Evolutionary conservation across 768 basidiomycete genomes (phyloP).

Genomic region (Suillus tomentosus): DNA sequence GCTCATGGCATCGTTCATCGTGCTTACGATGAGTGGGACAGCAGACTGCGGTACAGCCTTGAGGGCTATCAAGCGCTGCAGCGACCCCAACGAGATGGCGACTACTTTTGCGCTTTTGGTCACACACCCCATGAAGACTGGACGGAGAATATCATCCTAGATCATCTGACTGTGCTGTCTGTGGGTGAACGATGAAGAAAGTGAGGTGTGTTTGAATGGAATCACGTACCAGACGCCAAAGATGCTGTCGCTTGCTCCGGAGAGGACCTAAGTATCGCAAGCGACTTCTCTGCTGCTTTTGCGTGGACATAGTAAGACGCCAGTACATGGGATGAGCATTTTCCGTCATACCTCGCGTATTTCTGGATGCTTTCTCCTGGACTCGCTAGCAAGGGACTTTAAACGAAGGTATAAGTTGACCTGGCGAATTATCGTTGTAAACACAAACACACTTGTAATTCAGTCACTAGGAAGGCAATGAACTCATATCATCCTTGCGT

Average conservation of each 20-base stretch:
- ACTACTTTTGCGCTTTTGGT: slow-evolving; percentile 84
- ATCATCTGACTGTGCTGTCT: too few relatives aligned
- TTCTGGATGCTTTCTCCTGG: slow-evolving; percentile 85
- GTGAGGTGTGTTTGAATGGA: too few relatives aligned
- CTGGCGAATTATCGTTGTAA: slow-evolving; percentile 13
- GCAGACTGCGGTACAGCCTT: slow-evolving; percentile 82
- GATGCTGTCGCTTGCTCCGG: too few relatives aligned
- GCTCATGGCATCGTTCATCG: slow-evolving; percentile 83
- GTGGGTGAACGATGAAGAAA: too few relatives aligned
- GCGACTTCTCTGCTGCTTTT: too few relatives aligned
- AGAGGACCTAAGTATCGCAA: too few relatives aligned
- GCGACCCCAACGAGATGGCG: slow-evolving; percentile 84
- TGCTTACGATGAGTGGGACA: slow-evolving; percentile 77
- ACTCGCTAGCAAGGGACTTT: slow-evolving; percentile 86
- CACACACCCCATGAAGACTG: too few relatives aligned
- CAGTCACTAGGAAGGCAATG: slow-evolving; percentile 71
- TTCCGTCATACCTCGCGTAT: slow-evolving; percentile 75
- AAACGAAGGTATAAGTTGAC: slow-evolving; percentile 14
- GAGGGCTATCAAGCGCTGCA: slow-evolving; percentile 87
- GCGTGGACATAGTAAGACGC: too few relatives aligned
- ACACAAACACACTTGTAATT: slow-evolving; percentile 60
- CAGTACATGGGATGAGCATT: not conserved
- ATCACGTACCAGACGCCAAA: too few relatives aligned
- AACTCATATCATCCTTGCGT: slow-evolving; percentile 50
- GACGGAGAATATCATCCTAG: too few relatives aligned